Evolutionary conservation across 148 eudicot genomes (phyloP), one percentile per base, ranked within the genome.

Genomic region (Rhododendron molle): DNA sequence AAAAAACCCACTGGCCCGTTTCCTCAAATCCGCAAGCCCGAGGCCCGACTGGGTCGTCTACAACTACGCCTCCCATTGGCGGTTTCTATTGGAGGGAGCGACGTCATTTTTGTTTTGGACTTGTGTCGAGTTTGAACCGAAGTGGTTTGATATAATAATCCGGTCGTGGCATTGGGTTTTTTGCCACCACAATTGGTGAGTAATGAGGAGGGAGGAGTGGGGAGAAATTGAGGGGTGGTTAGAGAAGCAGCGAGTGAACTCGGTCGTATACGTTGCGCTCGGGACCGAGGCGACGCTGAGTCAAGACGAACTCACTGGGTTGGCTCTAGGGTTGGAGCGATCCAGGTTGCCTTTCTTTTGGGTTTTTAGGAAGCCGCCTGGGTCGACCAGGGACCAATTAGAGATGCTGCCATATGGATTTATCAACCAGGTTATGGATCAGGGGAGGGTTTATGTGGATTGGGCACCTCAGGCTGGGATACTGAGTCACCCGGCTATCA

Each of bases 391-490:
- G 52, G 72, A 84, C 34, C 87, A 58, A 40, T 30, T 88, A 18
- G 88, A 88, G 4, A 84, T 86, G 89, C 90, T 94, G n/a, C 93
- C 94, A 1, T 43, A 88, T 9, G 95, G 94, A 79, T 92, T 90
- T 83, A 20, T 23, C 52, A 85, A 83, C 14, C 87, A 92, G 16
- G 88, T 91, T 40, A 83, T 82, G 50, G 54, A 78, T 3, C 83
- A 89, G 3, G 96, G 95, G 5, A 16, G 87, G 43, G 82, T 95
- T 47, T 87, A 90, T 56, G 47, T 81, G 30, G 92, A 90, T 38
- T 95, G 96, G 98, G 94, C 91, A 2, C 96, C 96, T 7, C 98
- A 95, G 30, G 87, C 87, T 5, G 91, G 82, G 94, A 92, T 95
- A 80, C 87, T 92, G n/a, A 78, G 90, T 30, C 98, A 94, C 38